phyloP scores from a whole-genome alignment of 305 asterid species.

The Withania somnifera region DNA sequence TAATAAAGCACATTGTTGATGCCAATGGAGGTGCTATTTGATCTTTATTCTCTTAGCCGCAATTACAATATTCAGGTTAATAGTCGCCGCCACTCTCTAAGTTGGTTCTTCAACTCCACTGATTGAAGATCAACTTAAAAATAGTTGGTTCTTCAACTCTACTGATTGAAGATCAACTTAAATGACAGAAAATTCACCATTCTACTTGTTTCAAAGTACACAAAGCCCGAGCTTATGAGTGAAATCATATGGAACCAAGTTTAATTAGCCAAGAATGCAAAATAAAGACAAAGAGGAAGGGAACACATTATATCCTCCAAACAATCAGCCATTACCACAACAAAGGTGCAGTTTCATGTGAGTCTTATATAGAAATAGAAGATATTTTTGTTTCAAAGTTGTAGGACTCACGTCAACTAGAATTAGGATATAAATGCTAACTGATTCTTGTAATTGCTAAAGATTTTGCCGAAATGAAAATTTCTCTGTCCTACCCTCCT shows the following conservation, averaged over 20 bases:
- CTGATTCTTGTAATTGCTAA: neutral
- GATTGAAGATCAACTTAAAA: neutral
- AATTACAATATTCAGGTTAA: neutral
- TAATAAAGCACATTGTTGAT: neutral
- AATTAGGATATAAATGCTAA: neutral
- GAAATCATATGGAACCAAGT: neutral
- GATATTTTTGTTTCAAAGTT: neutral
- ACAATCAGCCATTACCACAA: neutral
- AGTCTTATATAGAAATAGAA: neutral
- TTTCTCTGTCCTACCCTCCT: neutral
- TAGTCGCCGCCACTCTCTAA: neutral
- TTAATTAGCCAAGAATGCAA: neutral
- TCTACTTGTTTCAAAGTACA: neutral
- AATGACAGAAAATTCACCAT: neutral
- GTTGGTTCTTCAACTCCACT: neutral
- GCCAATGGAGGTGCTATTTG: neutral
- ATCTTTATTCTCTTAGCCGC: neutral
- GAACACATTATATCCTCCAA: neutral
- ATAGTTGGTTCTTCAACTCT: neutral
- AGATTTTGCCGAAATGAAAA: neutral
- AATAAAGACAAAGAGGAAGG: neutral
- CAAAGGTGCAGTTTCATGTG: neutral
- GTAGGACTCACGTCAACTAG: neutral
- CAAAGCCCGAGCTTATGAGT: neutral
- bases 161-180: neutral